Evolutionary conservation across 1,139 yeast genomes (phyloP).

Genomic region (Candida sojae): DNA sequence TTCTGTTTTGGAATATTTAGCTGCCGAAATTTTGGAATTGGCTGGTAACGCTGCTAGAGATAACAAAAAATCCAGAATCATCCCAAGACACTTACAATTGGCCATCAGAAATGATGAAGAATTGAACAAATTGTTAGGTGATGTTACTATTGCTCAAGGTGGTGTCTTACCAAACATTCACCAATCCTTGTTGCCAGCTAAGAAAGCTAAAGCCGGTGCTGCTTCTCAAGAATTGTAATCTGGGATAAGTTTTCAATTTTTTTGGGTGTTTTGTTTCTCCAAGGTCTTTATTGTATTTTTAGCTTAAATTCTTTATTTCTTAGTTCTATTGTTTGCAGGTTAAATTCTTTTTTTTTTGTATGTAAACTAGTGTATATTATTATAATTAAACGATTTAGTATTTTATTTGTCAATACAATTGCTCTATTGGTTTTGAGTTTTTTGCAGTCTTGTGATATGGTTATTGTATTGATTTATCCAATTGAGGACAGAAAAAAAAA

Average conservation of each 20-base stretch:
- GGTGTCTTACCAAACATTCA: constrained; percentile 98
- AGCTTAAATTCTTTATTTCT: constrained; percentile 4
- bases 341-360: background rate
- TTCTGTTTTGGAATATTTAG: constrained; percentile 53
- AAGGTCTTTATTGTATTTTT: constrained; percentile 12
- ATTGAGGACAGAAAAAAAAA: background rate
- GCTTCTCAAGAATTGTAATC: constrained; percentile 83
- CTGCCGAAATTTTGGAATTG: constrained; percentile 57
- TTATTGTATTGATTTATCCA: background rate
- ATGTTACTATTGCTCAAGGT: constrained; percentile 95
- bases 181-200: constrained; percentile 93
- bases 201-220: constrained; percentile 72
- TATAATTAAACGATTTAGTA: constrained; percentile 1
- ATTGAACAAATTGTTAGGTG: constrained; percentile 70
- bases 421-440: no score
- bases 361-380: constrained; percentile 6
- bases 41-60: constrained; percentile 62
- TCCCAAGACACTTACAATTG: constrained; percentile 55
- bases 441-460: background rate
- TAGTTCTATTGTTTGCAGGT: constrained; percentile 5
- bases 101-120: constrained; percentile 59
- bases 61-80: constrained; percentile 59
- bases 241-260: background rate
- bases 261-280: background rate
- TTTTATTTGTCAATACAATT: background rate